Percentiles rank a stretch among this genome's conserved stretches.
Evolutionary conservation across 1,139 yeast genomes (phyloP).

Genomic region (Pichia sp.): DNA sequence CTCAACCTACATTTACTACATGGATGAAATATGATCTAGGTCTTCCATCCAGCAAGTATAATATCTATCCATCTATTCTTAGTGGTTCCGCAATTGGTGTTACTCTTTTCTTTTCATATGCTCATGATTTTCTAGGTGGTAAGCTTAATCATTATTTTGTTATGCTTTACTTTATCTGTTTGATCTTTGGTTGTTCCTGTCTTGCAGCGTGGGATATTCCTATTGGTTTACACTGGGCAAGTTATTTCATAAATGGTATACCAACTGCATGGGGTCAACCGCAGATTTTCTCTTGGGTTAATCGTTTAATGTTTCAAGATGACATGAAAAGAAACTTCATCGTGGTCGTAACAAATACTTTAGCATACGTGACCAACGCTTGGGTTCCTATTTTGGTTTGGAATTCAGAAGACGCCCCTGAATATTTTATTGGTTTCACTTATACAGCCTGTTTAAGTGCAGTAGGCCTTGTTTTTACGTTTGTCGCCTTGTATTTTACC

Average conservation of each 20-base stretch:
- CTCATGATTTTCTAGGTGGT: slow-evolving; percentile 47
- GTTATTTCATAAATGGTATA: slow-evolving; percentile 46
- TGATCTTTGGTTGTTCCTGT: slow-evolving; percentile 42
- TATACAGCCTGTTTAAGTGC: slow-evolving; percentile 46
- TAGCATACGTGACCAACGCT: slow-evolving; percentile 53
- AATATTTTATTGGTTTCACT: slow-evolving; percentile 47
- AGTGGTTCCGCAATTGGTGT: slow-evolving; percentile 45
- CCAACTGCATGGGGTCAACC: slow-evolving; percentile 48
- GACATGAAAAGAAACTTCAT: slow-evolving; percentile 51
- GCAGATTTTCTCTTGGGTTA: slow-evolving; percentile 56
- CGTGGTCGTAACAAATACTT: slow-evolving; percentile 48
- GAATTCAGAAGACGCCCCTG: slow-evolving; percentile 50
- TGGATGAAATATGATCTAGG: slow-evolving; percentile 50
- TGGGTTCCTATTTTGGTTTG: slow-evolving; percentile 47
- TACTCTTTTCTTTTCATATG: slow-evolving; percentile 37
- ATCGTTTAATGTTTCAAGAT: slow-evolving; percentile 43
- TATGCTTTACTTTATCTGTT: slow-evolving; percentile 36
- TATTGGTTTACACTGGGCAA: slow-evolving; percentile 39
- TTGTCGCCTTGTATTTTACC: slow-evolving; percentile 34
- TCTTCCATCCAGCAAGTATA: slow-evolving; percentile 41
- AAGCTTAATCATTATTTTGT: slow-evolving; percentile 40
- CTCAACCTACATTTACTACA: slow-evolving; percentile 50
- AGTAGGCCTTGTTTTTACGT: slow-evolving; percentile 42
- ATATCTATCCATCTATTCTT: slow-evolving; percentile 49
- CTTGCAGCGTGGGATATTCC: slow-evolving; percentile 49